These are phyloP conservation scores for Crithidia sp. DNA, from an alignment of 208 protist species.

Conservation along the genomic window DNA sequence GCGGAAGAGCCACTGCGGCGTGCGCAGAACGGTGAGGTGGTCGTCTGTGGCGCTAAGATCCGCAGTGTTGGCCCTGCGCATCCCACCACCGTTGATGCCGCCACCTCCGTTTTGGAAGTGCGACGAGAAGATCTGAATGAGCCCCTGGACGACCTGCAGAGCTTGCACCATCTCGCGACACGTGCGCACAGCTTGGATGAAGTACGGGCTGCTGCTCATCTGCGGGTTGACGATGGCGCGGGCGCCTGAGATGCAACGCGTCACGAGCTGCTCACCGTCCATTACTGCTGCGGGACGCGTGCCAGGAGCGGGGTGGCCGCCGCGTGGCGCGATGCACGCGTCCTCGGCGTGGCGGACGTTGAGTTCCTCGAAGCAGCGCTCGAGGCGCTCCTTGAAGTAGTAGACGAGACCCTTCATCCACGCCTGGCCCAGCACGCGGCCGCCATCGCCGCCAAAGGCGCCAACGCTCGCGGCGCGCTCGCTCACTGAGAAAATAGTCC, in stretches of 20 bases:
- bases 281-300: background rate
- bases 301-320: too few species aligned
- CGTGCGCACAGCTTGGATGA: slow-evolving; percentile 8
- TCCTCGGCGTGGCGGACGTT: slow-evolving; percentile 13
- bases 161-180: slow-evolving; percentile 26
- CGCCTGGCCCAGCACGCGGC: slow-evolving; percentile 11
- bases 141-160: slow-evolving; percentile 16
- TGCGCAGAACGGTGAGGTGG: slow-evolving; percentile 16
- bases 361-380: slow-evolving; percentile 16
- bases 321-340: background rate
- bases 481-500: background rate
- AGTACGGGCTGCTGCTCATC: slow-evolving; percentile 24
- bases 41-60: slow-evolving; percentile 15
- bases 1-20: slow-evolving; percentile 29
- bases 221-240: slow-evolving; percentile 19
- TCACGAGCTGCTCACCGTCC: slow-evolving; percentile 16
- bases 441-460: slow-evolving; percentile 4
- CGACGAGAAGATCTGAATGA: slow-evolving; percentile 18
- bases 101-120: background rate
- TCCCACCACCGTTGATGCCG: background rate
- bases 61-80: background rate
- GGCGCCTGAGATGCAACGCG: slow-evolving; percentile 17
- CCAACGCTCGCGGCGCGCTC: background rate
- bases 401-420: slow-evolving; percentile 31
- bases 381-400: slow-evolving; percentile 30